Percentiles rank a stretch among this genome's conserved stretches.
Conservation (phyloP, 2,329 filamentous ascomycete genomes). For the Lasiodiplodia citricola region DNA sequence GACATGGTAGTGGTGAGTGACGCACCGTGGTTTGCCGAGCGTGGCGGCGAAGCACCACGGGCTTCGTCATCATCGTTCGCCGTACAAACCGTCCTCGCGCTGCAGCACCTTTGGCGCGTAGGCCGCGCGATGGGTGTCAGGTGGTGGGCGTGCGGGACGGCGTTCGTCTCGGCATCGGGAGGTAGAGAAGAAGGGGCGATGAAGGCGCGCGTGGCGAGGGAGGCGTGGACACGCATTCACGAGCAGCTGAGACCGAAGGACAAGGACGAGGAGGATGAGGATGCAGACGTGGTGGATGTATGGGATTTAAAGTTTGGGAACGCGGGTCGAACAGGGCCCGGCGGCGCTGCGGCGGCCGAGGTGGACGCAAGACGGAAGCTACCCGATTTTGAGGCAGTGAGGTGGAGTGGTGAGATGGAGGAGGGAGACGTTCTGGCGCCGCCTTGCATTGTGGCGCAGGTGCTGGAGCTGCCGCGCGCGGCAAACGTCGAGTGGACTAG, state of each 20-base stretch:
- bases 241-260: slow-evolving; percentile 37
- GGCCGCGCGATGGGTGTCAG: slow-evolving; percentile 72
- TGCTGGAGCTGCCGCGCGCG: slow-evolving; percentile 74
- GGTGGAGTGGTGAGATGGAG: slow-evolving; percentile 9
- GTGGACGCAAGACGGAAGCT: slow-evolving; percentile 50
- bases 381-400: slow-evolving; percentile 33
- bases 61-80: slow-evolving; percentile 45
- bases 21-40: slow-evolving; percentile 19
- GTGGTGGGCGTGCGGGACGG: slow-evolving; percentile 77
- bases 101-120: slow-evolving; percentile 91
- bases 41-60: background rate
- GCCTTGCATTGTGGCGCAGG: slow-evolving; percentile 75
- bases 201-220: slow-evolving; percentile 45
- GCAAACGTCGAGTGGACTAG: slow-evolving; percentile 86
- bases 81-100: slow-evolving; percentile 70
- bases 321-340: background rate
- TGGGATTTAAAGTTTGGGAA: slow-evolving; percentile 68
- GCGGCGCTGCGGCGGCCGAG: slow-evolving; percentile 40
- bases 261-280: slow-evolving; percentile 57
- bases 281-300: slow-evolving; percentile 60
- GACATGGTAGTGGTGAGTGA: slow-evolving; percentile 47
- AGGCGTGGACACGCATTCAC: slow-evolving; percentile 51
- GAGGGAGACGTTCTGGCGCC: slow-evolving; percentile 49
- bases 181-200: slow-evolving; percentile 31
- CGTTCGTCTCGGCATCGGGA: slow-evolving; percentile 65